Base-by-base conservation (phyloP, 2,329 filamentous ascomycete species). In the Dactylellina sp. region DNA sequence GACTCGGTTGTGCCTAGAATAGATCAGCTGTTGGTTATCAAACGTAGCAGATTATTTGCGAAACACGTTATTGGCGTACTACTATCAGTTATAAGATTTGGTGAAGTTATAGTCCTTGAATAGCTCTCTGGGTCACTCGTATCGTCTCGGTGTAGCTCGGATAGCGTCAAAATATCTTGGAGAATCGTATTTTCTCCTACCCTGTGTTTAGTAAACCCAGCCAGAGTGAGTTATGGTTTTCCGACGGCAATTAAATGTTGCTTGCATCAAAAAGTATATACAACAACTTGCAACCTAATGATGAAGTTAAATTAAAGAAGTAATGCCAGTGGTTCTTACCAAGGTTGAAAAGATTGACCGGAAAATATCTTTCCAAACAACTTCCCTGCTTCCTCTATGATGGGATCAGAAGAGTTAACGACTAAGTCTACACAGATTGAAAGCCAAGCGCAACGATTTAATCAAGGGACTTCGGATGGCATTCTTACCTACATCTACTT, bases 121-220 rank as follows among this genome's bases (percentile, higher is more conserved):
- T 20, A 20, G 12, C 18, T n/a, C 0, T 40, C 37, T 9, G 9
- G 3, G 20, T 37, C 28, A 18, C 28, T 6, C 2, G 11, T 22
- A 5, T 59, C 32, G 2, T 42, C 55, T 28, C 56, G 47, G 16
- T 70, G 56, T 20, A 70, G 49, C 22, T 70, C 49, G 9, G 64
- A 35, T 2, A 70, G 56, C 14, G 47, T 25, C 9, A 70, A 49
- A 14, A 70, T 70, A 39, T 70, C 64, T 40, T 61, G 56, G 16
- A 70, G 56, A 39, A 70, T 70, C 9, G 64, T 70, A 39, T 62
- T 70, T 49, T 70, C 64, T 32, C 64, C 64, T 7, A 70, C 49
- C 64, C 64, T 70, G 46, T 20, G 28, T 50, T 6, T 53, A 18
- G 1, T 6, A n/a, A 20, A 18, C 2, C 1, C 28, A 37, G 37